Percentiles rank a stretch among this genome's conserved stretches.
Conservation (phyloP, 2,329 filamentous ascomycete species). For the Arthrobotrys conoides region DNA sequence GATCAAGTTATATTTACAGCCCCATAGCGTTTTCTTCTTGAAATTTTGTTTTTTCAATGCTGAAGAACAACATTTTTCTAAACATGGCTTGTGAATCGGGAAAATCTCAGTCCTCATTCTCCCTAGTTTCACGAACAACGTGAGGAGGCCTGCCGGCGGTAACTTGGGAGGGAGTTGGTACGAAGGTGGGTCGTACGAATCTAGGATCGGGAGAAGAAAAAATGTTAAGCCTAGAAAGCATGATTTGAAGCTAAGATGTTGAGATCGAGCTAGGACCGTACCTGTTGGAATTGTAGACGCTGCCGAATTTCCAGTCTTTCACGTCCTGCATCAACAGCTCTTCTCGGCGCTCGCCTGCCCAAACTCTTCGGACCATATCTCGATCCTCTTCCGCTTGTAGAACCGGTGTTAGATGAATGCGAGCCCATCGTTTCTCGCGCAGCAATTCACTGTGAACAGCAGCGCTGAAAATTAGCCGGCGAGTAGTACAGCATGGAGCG, state of each 20-base stretch:
- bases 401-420: slow-evolving; percentile 92
- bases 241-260: neutral
- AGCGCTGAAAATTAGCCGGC: neutral
- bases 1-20: slow-evolving; percentile 2
- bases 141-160: slow-evolving; percentile 44
- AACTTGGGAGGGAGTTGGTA: slow-evolving; percentile 75
- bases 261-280: slow-evolving; percentile 74
- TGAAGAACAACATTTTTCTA: no score
- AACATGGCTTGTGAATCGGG: neutral
- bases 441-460: slow-evolving; percentile 80
- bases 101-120: neutral
- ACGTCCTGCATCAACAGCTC: slow-evolving; percentile 89
- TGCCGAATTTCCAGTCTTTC: slow-evolving; percentile 69
- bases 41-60: neutral
- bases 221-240: slow-evolving; percentile 35
- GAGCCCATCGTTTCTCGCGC: slow-evolving; percentile 98
- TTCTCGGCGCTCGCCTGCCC: slow-evolving; percentile 89
- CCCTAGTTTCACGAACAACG: slow-evolving; percentile 15
- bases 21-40: neutral
- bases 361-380: slow-evolving; percentile 88
- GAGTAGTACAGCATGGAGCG: slow-evolving; percentile 17
- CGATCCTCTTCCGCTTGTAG: slow-evolving; percentile 97
- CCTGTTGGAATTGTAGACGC: slow-evolving; percentile 90
- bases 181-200: slow-evolving; percentile 85
- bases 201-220: slow-evolving; percentile 68